Base-by-base conservation (phyloP, 83 land plant species). In the Diphasiastrum complanatum region DNA sequence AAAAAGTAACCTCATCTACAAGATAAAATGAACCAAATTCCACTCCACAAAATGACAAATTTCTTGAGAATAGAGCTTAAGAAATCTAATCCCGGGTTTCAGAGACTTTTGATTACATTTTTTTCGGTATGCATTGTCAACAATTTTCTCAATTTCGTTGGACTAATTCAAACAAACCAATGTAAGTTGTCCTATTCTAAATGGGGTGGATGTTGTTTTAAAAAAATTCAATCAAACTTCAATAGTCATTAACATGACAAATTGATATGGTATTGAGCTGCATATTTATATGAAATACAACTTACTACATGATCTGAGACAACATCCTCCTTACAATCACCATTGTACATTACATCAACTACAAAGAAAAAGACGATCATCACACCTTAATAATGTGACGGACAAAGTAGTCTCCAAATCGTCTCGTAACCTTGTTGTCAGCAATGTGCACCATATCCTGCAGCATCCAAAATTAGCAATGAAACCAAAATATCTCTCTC, bases 361-460 rank as follows among this genome's bases (percentile, higher is more conserved):
- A 14, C 22, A 11, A 49, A 10, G 19, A 10, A 5, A 49, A 49
- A 19, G 10, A 11, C 8, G 33, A 54, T 22, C 4, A 14, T 25
- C 60, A 28, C 50, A 87, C 97, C 95, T 85, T 91, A 10, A 75
- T 71, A 47, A 88, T 81, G 67, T 91, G 97, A 20, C 91, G 79
- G 62, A 91, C 48, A 53, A 88, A 91, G 70, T 76, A 78, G 50
- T 91, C 97, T 22, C 96, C 95, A 72, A 85, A 81, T 5, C 72
- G 76, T 71, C 88, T 91, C 0, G 79, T 47, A 22, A 84, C 65
- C 30, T 91, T 91, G n/a, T 81, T 51, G 38, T 91, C 95, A 31
- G 85, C 72, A 60, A 91, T 83, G 61, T 85, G 91, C 4, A 91
- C 66, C 60, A 83, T 75, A 53, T 91, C 91, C 97, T 91, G 65